Evolutionary conservation across 2,329 filamentous ascomycete species (phyloP), one percentile per base, ranked within the genome.

Genomic region (Sporothrix protearum): DNA sequence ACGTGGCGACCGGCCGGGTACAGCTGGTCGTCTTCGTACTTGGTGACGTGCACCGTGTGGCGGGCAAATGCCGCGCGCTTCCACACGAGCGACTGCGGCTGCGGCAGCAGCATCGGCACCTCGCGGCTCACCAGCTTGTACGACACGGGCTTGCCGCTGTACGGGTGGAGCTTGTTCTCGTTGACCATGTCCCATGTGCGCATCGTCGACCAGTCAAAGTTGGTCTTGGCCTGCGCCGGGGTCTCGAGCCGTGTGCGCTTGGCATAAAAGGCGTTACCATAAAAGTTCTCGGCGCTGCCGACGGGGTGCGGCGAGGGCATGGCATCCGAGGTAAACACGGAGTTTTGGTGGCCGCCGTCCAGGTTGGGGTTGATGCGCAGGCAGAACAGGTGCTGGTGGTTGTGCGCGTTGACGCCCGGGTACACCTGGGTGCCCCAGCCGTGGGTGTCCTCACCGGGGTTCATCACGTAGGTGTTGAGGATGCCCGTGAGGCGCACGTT

Each of bases 361-460:
- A 97, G 87, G 78, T 95, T 96, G 42, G 94, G 88, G 79, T 97
- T 92, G 57, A 97, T 84, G 55, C 94, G 92, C 57, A 97, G 83
- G 78, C 93, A 97, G 87, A 97, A 97, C 39, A 97, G 86, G 80
- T 97, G 94, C 81, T 97, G 94, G 80, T 97, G 94, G 83, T 97
- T 97, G 82, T 97, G 94, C 0, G 94, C 94, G 77, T 97, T 97
- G 78, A 97, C 93, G 53, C 92, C 90, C 0, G 93, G 92, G 78
- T 95, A 96, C 9, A 97, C 94, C 80, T 97, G 91, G 0, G 94
- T 97, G 71, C 94, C 94, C 92, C 93, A 97, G 73, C 92, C 93
- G 39, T 92, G 84, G 9, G 92, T 91, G 74, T 96, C 92, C 81
- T 97, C 94, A 63, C 88, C 92, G 0, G 90, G 88, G 76, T 89